Percentiles rank a stretch among this genome's conserved stretches.
These are phyloP conservation scores for Pelargonium citronellum DNA, from an alignment of 441 rosid species.

Conservation along the genomic window DNA sequence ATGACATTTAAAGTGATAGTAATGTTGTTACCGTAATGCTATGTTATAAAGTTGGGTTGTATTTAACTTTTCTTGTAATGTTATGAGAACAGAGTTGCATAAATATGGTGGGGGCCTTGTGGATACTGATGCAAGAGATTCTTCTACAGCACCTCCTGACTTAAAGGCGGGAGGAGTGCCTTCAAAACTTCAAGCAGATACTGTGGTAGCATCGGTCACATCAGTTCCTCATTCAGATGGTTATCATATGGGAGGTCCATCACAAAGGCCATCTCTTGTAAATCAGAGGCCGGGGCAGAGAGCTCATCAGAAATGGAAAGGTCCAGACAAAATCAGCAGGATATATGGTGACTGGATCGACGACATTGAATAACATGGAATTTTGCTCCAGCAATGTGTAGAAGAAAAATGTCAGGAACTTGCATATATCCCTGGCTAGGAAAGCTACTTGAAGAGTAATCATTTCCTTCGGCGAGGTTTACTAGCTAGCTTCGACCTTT, in stretches of 20 bases:
- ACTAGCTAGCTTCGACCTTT: not conserved
- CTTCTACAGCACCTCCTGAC: constrained; percentile 38
- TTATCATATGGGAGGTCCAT: constrained; percentile 51
- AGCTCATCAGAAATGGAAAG: constrained; percentile 79
- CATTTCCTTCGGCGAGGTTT: not conserved
- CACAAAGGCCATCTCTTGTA: constrained; percentile 50
- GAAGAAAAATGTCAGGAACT: not conserved
- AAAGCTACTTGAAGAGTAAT: not conserved
- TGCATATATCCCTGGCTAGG: not conserved
- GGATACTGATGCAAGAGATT: constrained; percentile 47
- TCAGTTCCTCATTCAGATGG: constrained; percentile 52
- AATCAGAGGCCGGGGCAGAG: constrained; percentile 64
- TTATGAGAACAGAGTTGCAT: constrained; percentile 57
- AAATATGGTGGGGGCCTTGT: constrained; percentile 67
- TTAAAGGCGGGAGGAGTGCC: constrained; percentile 49
- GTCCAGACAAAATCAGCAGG: constrained; percentile 87
- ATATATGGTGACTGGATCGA: constrained; percentile 98
- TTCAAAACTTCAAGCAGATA: constrained; percentile 46
- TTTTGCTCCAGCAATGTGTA: not conserved
- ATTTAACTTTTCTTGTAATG: constrained; percentile 3
- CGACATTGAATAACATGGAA: constrained; percentile 44
- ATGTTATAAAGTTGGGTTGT: not conserved
- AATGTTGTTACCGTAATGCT: not conserved
- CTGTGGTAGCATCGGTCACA: constrained; percentile 35
- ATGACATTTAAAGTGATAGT: not conserved